Evolutionary conservation across 768 basidiomycete species (phyloP).

Genomic region (Leccinum olivaceopallidum): DNA sequence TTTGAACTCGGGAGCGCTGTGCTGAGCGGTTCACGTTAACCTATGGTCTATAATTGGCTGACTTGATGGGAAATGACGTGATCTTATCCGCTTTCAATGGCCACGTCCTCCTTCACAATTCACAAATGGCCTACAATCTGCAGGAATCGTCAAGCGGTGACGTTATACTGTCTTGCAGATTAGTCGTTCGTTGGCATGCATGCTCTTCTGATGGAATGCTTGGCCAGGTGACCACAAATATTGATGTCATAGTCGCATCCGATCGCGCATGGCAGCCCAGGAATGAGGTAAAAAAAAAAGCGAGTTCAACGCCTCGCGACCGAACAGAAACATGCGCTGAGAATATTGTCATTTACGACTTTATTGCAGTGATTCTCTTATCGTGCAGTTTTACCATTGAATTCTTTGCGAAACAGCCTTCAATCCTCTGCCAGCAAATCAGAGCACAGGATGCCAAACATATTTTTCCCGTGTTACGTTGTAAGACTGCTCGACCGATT

Average conservation of each 20-base stretch:
- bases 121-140: not conserved
- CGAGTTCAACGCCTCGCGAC: not conserved
- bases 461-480: not conserved
- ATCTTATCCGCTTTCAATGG: not conserved
- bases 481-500: not conserved
- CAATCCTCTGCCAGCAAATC: not conserved
- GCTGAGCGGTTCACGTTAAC: not conserved
- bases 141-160: not conserved
- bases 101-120: not conserved
- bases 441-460: not conserved
- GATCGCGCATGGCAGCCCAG: not conserved
- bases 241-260: not conserved
- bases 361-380: not conserved
- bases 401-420: no score
- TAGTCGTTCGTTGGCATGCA: not conserved
- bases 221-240: not conserved
- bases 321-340: not conserved
- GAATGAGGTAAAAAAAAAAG: constrained; percentile 14
- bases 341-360: not conserved
- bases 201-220: not conserved
- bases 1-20: not conserved
- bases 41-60: no score
- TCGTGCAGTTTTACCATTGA: not conserved
- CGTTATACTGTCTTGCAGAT: not conserved
- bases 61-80: not conserved